Evolutionary conservation across 441 rosid genomes (phyloP), one percentile per base, ranked within the genome.

Genomic region (Adansonia rubrostipa): DNA sequence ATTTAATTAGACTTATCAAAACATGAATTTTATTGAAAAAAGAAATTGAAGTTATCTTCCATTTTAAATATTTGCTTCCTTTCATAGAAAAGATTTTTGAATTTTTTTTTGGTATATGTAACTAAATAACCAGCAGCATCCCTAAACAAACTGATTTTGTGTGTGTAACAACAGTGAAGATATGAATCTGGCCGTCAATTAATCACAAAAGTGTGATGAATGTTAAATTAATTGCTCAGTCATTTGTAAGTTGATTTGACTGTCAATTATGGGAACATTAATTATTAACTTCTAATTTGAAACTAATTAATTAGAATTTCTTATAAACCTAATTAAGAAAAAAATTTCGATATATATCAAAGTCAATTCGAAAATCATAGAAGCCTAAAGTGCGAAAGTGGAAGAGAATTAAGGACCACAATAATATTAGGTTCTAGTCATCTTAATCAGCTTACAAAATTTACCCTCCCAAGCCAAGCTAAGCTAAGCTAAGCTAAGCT

Each of bases 351-450:
- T 36, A 36, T 36, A 36, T 61, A 50, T 19, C 28, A 3, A 19
- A 14, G 66, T 53, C 81, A 72, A 53, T 7, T 63, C 66, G 53
- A 42, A 63, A 63, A 65, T 9, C 65, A 47, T 69, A 47, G 73
- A 48, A 19, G 17, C 57, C 57, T 66, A 42, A 42, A 42, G 69
- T 33, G 1, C 5, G 6, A 47, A 48, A 20, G 5, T 47, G 9
- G 22, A 1, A 47, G 36, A 69, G 33, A 45, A 69, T 17, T 9
- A 3, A 70, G 76, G 72, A 71, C 76, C 76, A 60, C 53, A 17
- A 48, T 0, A 17, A 20, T 2, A 50, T 9, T 19, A 17, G 15
- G 63, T 51, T 51, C 65, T 50, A 64, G 9, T 53, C 14, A 51
- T 24, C 54, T 13, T 36, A 36, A 51, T 17, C 62, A 75, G 22